A percentile compares a stretch with the other conserved stretches of the same genome.
Evolutionary conservation across 2,329 filamentous ascomycete genomes (phyloP).

Genomic region (Myriosclerotinia curreyana): DNA sequence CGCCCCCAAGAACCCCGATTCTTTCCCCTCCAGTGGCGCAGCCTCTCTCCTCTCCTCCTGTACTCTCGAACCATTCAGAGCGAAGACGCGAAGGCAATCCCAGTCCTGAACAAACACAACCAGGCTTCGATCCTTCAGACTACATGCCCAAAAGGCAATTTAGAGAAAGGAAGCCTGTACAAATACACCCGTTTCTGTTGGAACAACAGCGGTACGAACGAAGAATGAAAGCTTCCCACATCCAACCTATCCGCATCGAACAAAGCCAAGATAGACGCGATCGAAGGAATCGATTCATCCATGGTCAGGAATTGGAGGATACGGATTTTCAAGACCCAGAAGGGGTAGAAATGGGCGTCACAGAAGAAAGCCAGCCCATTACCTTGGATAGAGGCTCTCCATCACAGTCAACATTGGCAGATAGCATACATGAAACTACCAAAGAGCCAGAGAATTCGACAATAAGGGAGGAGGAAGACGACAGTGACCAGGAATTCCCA

Average conservation of each 20-base stretch:
- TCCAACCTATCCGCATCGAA: constrained; percentile 36
- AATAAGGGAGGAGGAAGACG: constrained; percentile 15
- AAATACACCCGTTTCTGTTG: constrained; percentile 38
- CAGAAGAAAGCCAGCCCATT: constrained; percentile 32
- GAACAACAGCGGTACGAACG: constrained; percentile 38
- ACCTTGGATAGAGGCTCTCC: constrained; percentile 29
- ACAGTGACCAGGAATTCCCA: constrained; percentile 37
- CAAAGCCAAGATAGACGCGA: constrained; percentile 28
- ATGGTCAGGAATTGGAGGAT: constrained; percentile 31
- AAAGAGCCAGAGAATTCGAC: not conserved
- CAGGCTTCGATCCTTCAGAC: not conserved
- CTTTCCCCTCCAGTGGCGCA: constrained; percentile 21
- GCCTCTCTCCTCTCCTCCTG: not conserved
- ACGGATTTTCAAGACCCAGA: constrained; percentile 29
- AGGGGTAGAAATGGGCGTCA: constrained; percentile 18
- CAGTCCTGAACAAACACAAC: not conserved
- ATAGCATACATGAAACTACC: not conserved
- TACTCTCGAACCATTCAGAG: not conserved
- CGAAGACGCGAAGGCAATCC: not conserved
- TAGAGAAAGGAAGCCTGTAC: constrained; percentile 37
- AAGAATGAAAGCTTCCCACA: constrained; percentile 34
- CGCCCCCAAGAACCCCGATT: constrained; percentile 23
- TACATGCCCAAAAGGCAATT: constrained; percentile 11
- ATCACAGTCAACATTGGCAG: constrained; percentile 21
- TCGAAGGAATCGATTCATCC: constrained; percentile 19